A percentile compares a stretch with the other conserved stretches of the same genome.
phyloP scores from a whole-genome alignment of 352 stramenopile species.

The Phytopythium cucurbitacearum region DNA sequence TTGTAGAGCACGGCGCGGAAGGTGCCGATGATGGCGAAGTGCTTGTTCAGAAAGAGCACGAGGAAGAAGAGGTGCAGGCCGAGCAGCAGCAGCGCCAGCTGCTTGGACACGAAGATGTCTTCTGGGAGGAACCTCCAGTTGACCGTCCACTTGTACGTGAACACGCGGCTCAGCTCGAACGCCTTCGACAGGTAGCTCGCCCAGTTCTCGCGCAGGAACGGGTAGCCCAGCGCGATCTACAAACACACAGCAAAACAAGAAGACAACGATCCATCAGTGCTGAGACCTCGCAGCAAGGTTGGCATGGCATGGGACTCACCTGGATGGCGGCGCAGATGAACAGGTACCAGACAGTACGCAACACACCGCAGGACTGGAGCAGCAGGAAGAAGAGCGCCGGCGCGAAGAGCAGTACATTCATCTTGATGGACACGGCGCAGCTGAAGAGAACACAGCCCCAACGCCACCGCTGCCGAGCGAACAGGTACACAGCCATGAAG shows the following conservation, averaged over 20 bases:
- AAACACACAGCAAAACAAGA: neutral
- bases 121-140: constrained; percentile 95
- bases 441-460: constrained; percentile 93
- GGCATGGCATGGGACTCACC: constrained; percentile 4
- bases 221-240: constrained; percentile 87
- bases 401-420: constrained; percentile 98
- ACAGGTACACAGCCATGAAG: constrained; percentile 91
- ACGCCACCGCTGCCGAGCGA: constrained; percentile 78
- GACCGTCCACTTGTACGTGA: constrained; percentile 99
- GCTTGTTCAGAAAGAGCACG: constrained; percentile 74
- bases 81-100: constrained; percentile 57
- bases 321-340: constrained; percentile 92
- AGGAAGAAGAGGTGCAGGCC: constrained; percentile 64
- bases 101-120: constrained; percentile 69
- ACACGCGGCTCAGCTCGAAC: constrained; percentile 97
- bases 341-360: constrained; percentile 82
- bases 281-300: neutral
- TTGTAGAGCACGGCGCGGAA: constrained; percentile 67
- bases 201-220: constrained; percentile 95
- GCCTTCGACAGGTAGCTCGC: constrained; percentile 94
- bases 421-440: constrained; percentile 97
- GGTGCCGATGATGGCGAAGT: constrained; percentile 77
- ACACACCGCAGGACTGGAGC: constrained; percentile 85
- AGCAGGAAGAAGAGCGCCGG: constrained; percentile 95
- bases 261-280: constrained; percentile 1